A percentile compares a stretch with the other conserved stretches of the same genome.
Evolutionary conservation across 352 stramenopile species (phyloP).

Genomic region (Globisporangium polare): DNA sequence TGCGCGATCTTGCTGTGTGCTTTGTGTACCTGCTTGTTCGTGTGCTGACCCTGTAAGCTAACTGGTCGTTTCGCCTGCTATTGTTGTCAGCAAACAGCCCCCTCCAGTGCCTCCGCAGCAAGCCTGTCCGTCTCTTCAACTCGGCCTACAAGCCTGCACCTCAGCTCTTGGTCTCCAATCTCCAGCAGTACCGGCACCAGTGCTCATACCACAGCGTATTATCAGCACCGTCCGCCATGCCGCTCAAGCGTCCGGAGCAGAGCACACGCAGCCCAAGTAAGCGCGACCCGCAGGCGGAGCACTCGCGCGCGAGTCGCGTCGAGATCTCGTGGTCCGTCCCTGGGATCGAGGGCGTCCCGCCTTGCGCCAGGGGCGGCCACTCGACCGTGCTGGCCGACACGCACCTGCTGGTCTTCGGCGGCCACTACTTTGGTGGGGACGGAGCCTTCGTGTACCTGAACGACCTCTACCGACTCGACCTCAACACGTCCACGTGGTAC

Average conservation of each 20-base stretch:
- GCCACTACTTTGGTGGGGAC: slow-evolving; percentile 84
- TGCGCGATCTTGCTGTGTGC: not conserved
- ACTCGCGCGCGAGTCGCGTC: slow-evolving; percentile 32
- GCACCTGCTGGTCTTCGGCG: slow-evolving; percentile 87
- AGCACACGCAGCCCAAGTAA: slow-evolving; percentile 12
- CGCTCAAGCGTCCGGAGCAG: slow-evolving; percentile 14
- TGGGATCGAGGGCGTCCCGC: slow-evolving; percentile 45
- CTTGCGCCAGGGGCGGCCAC: slow-evolving; percentile 62
- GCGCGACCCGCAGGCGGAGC: slow-evolving; percentile 1
- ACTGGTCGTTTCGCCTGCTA: not conserved
- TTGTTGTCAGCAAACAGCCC: not conserved
- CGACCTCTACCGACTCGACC: slow-evolving; percentile 86
- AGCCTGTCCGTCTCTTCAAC: not conserved
- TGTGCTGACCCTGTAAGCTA: not conserved
- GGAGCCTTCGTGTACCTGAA: slow-evolving; percentile 89
- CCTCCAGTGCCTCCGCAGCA: not conserved
- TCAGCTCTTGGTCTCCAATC: too few species aligned
- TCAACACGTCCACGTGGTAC: slow-evolving; percentile 71
- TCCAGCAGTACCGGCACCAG: not conserved
- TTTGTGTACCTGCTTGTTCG: not conserved
- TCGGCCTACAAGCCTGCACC: too few species aligned
- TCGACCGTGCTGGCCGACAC: slow-evolving; percentile 69
- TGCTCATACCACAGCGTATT: not conserved
- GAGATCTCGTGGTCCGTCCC: slow-evolving; percentile 62
- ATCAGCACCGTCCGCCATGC: not conserved